A percentile compares a stretch with the other conserved stretches of the same genome.
Conservation (phyloP, 2,329 filamentous ascomycete genomes). For the Paradendryphiella salina region DNA sequence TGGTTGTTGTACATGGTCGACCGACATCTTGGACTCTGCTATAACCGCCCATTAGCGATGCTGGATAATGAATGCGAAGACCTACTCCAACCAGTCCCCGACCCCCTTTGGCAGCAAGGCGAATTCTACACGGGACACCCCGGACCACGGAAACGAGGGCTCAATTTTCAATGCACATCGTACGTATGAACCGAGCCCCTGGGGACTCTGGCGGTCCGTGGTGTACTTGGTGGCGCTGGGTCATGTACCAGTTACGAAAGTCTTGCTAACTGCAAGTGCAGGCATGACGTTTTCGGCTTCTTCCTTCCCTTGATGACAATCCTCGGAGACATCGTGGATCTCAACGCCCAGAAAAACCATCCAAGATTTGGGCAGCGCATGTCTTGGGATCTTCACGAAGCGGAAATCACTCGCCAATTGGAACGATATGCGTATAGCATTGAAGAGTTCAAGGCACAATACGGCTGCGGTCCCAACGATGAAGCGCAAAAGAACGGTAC, state of each 20-base stretch:
- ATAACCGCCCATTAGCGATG: conserved; percentile 84
- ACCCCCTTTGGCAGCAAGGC: conserved; percentile 81
- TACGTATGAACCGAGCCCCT: conserved; percentile 8
- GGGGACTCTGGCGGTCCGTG: not conserved
- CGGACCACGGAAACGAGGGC: conserved; percentile 58
- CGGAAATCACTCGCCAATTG: conserved; percentile 78
- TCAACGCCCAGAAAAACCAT: conserved; percentile 86
- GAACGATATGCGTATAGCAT: conserved; percentile 81
- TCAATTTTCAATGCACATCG: conserved; percentile 79
- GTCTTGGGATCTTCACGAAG: conserved; percentile 76
- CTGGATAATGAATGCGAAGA: conserved; percentile 81
- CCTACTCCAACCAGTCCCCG: conserved; percentile 81
- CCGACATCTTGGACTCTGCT: conserved; percentile 82
- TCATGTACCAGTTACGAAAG: too few species aligned
- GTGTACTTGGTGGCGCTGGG: not conserved
- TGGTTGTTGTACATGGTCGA: conserved; percentile 90
- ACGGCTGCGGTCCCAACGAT: conserved; percentile 41
- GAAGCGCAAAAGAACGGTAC: conserved; percentile 43
- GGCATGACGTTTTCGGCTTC: conserved; percentile 84
- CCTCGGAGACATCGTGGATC: conserved; percentile 85
- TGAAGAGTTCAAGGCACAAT: conserved; percentile 63
- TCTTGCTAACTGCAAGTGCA: conserved; percentile 8
- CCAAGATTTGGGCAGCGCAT: conserved; percentile 77
- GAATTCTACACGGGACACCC: conserved; percentile 64
- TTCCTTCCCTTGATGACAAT: conserved; percentile 93